Evolutionary conservation across 192 early-diverging fungal genomes (phyloP).

Genomic region (Entomortierella parvispora): DNA sequence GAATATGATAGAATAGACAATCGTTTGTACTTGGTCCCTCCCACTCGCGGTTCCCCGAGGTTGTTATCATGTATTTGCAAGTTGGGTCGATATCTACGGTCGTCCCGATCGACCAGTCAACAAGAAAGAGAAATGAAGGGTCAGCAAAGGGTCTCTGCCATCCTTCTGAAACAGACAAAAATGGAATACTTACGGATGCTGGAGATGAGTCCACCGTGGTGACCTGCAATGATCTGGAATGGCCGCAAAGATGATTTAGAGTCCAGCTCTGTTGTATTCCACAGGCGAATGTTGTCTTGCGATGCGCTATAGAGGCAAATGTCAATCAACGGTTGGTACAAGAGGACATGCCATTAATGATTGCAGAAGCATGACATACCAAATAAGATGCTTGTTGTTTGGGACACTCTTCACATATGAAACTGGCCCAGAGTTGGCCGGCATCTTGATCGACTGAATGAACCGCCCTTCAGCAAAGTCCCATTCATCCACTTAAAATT

Average conservation of each 20-base stretch:
- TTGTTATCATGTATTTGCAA: conserved; percentile 87
- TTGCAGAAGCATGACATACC: conserved; percentile 58
- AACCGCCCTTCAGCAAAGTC: conserved; percentile 73
- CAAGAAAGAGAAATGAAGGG: not conserved
- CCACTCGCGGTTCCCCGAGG: conserved; percentile 97
- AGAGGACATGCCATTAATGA: not conserved
- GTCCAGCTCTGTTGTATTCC: conserved; percentile 73
- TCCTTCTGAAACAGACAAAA: not conserved
- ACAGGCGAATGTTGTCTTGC: conserved; percentile 91
- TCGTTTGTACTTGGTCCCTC: conserved; percentile 86
- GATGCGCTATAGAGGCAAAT: conserved; percentile 72
- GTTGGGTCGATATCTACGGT: conserved; percentile 74
- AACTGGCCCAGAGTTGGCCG: conserved; percentile 90
- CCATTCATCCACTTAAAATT: conserved; percentile 84
- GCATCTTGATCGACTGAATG: conserved; percentile 82
- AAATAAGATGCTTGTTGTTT: conserved; percentile 85
- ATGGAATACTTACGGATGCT: conserved; percentile 65
- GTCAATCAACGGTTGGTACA: conserved; percentile 1
- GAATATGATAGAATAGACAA: conserved; percentile 88
- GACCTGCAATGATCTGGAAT: conserved; percentile 94
- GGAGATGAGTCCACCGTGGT: conserved; percentile 90
- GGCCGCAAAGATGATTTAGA: conserved; percentile 51
- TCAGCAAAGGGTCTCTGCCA: not conserved
- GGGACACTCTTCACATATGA: conserved; percentile 78
- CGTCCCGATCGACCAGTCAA: not conserved